Evolutionary conservation across 2,329 filamentous ascomycete genomes (phyloP).

Genomic region (Plectosphaerella cucumerina): DNA sequence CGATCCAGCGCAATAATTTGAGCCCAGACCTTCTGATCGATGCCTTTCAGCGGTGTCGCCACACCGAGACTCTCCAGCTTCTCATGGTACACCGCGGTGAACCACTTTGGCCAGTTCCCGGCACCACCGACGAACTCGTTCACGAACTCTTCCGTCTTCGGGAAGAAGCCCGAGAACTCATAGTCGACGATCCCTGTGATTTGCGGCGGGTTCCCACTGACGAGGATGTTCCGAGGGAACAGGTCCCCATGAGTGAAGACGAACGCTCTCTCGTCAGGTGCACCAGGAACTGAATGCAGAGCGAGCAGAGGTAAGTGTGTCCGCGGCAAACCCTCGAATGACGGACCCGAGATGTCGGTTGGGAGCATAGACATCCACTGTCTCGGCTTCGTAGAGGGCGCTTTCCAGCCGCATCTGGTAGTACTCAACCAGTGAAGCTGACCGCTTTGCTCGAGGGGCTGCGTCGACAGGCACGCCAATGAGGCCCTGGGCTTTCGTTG

Average conservation of each 20-base stretch:
- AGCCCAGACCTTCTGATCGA: constrained; percentile 5
- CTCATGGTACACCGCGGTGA: constrained; percentile 8
- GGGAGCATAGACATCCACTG: background rate
- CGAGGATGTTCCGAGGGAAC: constrained; percentile 16
- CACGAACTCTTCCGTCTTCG: constrained; percentile 14
- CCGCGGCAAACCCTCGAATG: background rate
- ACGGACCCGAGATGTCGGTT: constrained; percentile 5
- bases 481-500: background rate
- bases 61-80: constrained; percentile 5
- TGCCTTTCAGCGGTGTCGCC: constrained; percentile 1
- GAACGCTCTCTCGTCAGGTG: background rate
- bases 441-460: background rate
- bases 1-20: constrained; percentile 1
- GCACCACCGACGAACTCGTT: constrained; percentile 8
- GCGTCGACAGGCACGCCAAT: background rate
- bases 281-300: background rate
- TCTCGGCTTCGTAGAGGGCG: constrained; percentile 8
- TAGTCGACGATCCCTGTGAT: constrained; percentile 18
- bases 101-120: constrained; percentile 9
- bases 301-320: constrained; percentile 9
- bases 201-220: constrained; percentile 6
- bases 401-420: constrained; percentile 8
- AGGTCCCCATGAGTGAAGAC: constrained; percentile 18
- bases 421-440: constrained; percentile 2
- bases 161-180: constrained; percentile 19